These are phyloP conservation scores for Diaporthe sp. DNA, from an alignment of 2,329 filamentous ascomycete genomes.

Conservation along the genomic window DNA sequence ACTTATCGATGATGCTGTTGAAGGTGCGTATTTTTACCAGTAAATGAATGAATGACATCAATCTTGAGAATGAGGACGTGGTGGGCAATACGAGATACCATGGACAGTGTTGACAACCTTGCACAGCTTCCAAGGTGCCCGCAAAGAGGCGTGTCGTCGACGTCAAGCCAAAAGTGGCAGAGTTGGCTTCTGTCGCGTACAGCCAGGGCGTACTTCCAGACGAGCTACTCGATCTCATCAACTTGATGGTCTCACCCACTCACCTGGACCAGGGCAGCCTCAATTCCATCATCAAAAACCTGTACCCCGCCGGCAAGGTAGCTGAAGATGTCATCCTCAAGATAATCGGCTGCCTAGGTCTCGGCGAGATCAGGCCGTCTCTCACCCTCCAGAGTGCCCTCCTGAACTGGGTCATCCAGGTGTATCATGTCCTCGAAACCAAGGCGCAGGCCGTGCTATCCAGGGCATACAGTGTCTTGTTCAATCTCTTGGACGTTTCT, in stretches of 20 bases:
- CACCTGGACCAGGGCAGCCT: constrained; percentile 83
- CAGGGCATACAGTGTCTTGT: constrained; percentile 81
- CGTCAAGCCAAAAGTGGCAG: constrained; percentile 75
- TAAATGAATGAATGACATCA: too few species aligned
- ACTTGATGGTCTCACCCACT: constrained; percentile 75
- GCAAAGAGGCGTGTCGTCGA: constrained; percentile 75
- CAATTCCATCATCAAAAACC: constrained; percentile 76
- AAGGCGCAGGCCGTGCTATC: constrained; percentile 68
- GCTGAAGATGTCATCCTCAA: constrained; percentile 71
- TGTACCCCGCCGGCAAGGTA: constrained; percentile 81
- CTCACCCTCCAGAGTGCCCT: constrained; percentile 78
- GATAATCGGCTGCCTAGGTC: constrained; percentile 80
- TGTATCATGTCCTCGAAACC: constrained; percentile 79
- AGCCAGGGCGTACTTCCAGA: constrained; percentile 75
- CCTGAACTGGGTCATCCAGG: constrained; percentile 83
- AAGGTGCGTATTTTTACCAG: constrained; percentile 45
- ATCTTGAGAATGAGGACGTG: not conserved
- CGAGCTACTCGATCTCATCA: constrained; percentile 73
- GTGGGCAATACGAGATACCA: not conserved
- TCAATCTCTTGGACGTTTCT: constrained; percentile 78
- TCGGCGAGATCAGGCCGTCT: constrained; percentile 81
- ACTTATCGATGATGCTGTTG: constrained; percentile 55
- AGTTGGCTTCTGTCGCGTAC: constrained; percentile 73
- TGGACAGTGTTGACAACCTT: constrained; percentile 22
- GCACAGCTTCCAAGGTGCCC: constrained; percentile 69